phyloP scores from a whole-genome alignment of 2,329 filamentous ascomycete genomes.

The Hirsutella thompsonii region DNA sequence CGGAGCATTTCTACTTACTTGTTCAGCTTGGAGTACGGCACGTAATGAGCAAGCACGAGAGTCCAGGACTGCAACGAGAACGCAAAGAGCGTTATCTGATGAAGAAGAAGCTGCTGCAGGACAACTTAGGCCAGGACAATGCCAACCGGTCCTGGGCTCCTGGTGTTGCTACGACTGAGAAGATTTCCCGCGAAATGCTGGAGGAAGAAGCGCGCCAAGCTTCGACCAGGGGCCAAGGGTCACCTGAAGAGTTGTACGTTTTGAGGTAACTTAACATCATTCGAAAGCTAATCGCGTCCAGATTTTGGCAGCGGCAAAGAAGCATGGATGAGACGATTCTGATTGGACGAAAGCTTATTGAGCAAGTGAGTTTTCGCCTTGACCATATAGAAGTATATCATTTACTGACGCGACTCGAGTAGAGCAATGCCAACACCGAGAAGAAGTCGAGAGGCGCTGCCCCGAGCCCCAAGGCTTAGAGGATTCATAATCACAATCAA shows the following conservation, averaged over 20 bases:
- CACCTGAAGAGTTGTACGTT: conserved; percentile 37
- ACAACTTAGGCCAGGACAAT: conserved; percentile 49
- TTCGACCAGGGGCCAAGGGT: conserved; percentile 34
- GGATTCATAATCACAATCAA: too few relatives aligned
- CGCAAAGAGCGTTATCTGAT: conserved; percentile 68
- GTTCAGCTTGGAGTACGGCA: conserved; percentile 60
- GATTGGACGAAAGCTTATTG: conserved; percentile 41
- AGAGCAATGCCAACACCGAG: neutral
- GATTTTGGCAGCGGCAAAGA: conserved; percentile 50
- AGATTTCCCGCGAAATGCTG: conserved; percentile 50
- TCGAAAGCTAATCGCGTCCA: conserved; percentile 12
- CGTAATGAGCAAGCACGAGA: conserved; percentile 69
- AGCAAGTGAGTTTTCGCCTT: conserved; percentile 20
- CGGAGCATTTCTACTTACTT: conserved; percentile 81
- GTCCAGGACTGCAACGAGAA: conserved; percentile 75
- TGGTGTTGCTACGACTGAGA: conserved; percentile 38
- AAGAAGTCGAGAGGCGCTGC: neutral
- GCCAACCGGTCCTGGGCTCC: conserved; percentile 33
- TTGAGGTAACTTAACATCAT: neutral
- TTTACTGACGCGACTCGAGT: neutral
- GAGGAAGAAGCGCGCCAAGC: conserved; percentile 48
- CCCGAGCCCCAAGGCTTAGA: conserved; percentile 1
- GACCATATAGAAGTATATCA: neutral
- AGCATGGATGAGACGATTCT: conserved; percentile 44
- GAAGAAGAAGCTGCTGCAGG: conserved; percentile 66